phyloP scores from a whole-genome alignment of 164 flowering plant genomes.

The Echeveria elegans region DNA sequence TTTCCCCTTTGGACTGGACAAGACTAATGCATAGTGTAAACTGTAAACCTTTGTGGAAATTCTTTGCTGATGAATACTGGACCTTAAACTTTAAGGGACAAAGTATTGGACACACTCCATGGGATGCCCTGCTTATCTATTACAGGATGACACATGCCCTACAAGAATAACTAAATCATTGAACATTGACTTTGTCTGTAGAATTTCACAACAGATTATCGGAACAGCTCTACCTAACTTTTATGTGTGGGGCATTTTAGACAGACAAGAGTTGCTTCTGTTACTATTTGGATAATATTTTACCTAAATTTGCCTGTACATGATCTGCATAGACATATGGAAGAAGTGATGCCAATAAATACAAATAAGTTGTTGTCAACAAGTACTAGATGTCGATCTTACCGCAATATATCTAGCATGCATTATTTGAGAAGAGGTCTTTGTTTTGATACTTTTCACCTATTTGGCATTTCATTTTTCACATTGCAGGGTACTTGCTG shows the following conservation, averaged over 20 bases:
- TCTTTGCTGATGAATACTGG: background rate
- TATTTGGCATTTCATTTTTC: background rate
- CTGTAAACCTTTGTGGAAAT: background rate
- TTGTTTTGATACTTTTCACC: background rate
- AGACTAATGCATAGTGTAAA: background rate
- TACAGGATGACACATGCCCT: conserved; percentile 2
- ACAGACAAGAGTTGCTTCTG: conserved; percentile 7
- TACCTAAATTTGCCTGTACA: background rate
- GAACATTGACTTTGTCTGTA: conserved; percentile 3
- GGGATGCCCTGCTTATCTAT: conserved; percentile 5
- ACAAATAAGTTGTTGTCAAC: background rate
- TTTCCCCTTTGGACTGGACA: conserved; percentile 6
- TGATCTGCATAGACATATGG: background rate
- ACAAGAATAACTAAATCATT: background rate
- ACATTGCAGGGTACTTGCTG: conserved; percentile 5
- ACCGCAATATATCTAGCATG: background rate
- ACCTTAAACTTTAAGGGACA: background rate
- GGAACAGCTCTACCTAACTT: background rate
- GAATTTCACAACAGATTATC: background rate
- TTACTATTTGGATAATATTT: background rate
- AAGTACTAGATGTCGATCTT: background rate
- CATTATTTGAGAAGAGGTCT: background rate
- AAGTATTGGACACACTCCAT: background rate
- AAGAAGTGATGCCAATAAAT: background rate
- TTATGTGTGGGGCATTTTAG: background rate